These are phyloP conservation scores for Aurantiochytrium sp. DNA, from an alignment of 108 stramenopile genomes.

Conservation along the genomic window DNA sequence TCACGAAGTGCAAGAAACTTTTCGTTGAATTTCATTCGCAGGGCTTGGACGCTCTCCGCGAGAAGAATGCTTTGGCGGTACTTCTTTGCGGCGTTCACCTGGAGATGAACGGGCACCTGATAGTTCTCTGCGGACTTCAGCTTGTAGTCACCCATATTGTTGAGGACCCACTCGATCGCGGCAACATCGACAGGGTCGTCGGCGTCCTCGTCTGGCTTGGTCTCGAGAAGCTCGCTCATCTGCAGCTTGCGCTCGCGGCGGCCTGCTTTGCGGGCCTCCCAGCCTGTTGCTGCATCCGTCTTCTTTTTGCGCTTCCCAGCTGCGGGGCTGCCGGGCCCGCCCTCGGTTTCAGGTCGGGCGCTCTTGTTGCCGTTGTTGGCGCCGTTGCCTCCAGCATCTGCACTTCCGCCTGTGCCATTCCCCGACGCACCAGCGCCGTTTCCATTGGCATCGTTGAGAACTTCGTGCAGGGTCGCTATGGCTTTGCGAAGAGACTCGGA, in stretches of 20 bases:
- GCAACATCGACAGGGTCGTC: constrained; percentile 43
- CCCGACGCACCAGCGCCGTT: not conserved
- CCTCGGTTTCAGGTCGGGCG: not conserved
- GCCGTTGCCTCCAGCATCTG: not conserved
- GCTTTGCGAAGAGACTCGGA: not conserved
- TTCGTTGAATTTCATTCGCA: constrained; percentile 43
- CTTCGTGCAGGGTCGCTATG: not conserved
- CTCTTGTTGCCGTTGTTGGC: not conserved
- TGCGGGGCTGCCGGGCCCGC: not conserved
- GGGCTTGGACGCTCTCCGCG: constrained; percentile 30
- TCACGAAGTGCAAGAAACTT: constrained; percentile 38
- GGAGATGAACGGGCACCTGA: constrained; percentile 50
- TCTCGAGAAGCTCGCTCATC: constrained; percentile 16
- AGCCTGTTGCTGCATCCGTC: constrained; percentile 31
- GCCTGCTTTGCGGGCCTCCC: constrained; percentile 38
- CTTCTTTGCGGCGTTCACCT: constrained; percentile 48
- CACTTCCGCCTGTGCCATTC: not conserved
- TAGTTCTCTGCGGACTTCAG: constrained; percentile 49
- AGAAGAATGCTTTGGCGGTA: constrained; percentile 43
- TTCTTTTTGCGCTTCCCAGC: not conserved
- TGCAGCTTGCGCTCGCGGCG: constrained; percentile 22
- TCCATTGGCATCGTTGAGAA: not conserved
- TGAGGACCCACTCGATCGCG: constrained; percentile 34
- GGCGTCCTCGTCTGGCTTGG: constrained; percentile 42
- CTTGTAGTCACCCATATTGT: constrained; percentile 48